Conservation (phyloP, 2,329 filamentous ascomycete species). For the Gremmenia infestans region DNA sequence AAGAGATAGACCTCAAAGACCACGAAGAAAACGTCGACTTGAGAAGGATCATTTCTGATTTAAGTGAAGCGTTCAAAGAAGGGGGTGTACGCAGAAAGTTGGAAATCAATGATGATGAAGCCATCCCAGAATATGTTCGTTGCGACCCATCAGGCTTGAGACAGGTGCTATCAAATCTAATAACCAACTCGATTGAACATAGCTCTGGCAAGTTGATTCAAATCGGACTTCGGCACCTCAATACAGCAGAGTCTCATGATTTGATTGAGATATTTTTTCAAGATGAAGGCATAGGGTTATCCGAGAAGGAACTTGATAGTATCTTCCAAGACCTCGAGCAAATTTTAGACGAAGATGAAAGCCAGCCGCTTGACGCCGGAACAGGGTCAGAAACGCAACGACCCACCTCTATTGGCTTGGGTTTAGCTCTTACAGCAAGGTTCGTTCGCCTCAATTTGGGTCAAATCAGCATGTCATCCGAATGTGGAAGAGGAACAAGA, state of each 20-base stretch:
- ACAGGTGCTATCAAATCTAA: conserved; percentile 19
- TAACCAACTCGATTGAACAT: conserved; percentile 22
- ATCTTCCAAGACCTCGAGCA: conserved; percentile 23
- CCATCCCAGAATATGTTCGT: conserved; percentile 14
- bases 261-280: conserved; percentile 20
- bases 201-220: conserved; percentile 9
- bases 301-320: conserved; percentile 18
- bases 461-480: conserved; percentile 21
- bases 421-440: conserved; percentile 20
- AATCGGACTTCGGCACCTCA: conserved; percentile 12
- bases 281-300: conserved; percentile 18
- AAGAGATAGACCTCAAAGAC: conserved; percentile 43
- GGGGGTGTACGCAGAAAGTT: conserved; percentile 6
- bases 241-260: conserved; percentile 9
- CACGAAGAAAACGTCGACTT: conserved; percentile 19
- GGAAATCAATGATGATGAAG: conserved; percentile 11
- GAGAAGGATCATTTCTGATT: conserved; percentile 10
- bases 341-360: conserved; percentile 20
- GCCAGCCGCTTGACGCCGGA: neutral
- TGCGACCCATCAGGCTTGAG: conserved; percentile 18
- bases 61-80: conserved; percentile 13
- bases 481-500: conserved; percentile 14
- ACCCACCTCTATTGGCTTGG: conserved; percentile 17
- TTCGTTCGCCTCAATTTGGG: conserved; percentile 22
- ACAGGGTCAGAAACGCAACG: neutral